Evolutionary conservation across 2,329 filamentous ascomycete genomes (phyloP).

Genomic region (Penicillium thymicola): DNA sequence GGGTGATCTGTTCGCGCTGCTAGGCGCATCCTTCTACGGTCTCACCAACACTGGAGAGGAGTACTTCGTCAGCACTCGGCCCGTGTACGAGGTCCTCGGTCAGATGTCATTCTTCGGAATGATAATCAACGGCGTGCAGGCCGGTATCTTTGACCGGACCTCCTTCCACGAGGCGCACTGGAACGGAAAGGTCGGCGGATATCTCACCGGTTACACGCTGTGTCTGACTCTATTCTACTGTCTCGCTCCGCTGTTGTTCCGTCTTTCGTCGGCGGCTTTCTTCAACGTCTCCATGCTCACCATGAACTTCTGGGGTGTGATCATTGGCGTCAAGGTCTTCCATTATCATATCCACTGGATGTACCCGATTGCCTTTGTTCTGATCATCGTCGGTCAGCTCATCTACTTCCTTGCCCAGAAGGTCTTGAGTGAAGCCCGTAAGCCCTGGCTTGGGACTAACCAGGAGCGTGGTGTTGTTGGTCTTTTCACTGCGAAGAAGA

Average conservation of each 20-base stretch:
- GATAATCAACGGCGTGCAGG: constrained; percentile 87
- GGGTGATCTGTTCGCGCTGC: constrained; percentile 86
- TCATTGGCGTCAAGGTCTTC: constrained; percentile 87
- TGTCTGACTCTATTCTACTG: constrained; percentile 82
- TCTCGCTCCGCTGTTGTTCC: constrained; percentile 79
- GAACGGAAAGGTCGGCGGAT: constrained; percentile 69
- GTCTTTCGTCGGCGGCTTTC: constrained; percentile 86
- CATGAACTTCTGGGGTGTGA: constrained; percentile 94
- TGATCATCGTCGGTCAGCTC: constrained; percentile 81
- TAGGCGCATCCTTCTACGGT: constrained; percentile 88
- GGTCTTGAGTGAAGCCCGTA: constrained; percentile 80
- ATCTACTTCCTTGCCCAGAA: constrained; percentile 84
- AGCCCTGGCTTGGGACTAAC: constrained; percentile 88
- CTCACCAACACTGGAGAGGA: constrained; percentile 89
- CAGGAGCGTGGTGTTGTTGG: constrained; percentile 80
- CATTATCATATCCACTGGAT: constrained; percentile 76
- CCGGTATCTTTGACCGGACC: constrained; percentile 82
- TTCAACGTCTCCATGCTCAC: constrained; percentile 95
- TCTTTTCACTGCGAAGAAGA: constrained; percentile 79
- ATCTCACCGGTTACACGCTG: constrained; percentile 85
- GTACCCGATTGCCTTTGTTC: constrained; percentile 92
- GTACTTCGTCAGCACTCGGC: constrained; percentile 82
- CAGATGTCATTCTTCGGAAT: constrained; percentile 86
- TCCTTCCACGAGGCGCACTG: constrained; percentile 65
- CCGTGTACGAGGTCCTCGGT: constrained; percentile 88